Evolutionary conservation across 495 filamentous ascomycete genomes (phyloP).

Genomic region (Trichoderma orchidacearum): DNA sequence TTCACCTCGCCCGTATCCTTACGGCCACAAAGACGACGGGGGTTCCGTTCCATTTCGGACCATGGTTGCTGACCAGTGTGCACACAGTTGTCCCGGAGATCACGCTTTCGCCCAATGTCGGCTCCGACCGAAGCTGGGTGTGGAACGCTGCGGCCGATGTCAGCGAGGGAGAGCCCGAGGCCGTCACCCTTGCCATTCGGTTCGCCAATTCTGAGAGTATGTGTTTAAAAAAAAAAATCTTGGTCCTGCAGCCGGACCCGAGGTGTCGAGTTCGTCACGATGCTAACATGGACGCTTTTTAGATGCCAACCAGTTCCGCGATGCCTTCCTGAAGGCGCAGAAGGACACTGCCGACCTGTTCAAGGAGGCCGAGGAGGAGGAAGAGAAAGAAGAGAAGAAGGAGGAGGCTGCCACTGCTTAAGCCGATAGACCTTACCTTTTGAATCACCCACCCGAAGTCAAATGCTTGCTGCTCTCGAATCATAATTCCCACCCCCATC

Average conservation of each 20-base stretch:
- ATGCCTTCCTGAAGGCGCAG: constrained; percentile 94
- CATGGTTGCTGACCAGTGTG: background rate
- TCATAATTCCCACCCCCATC: background rate
- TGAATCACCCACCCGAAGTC: background rate
- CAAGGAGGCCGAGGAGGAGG: constrained; percentile 22
- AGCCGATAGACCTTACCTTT: background rate
- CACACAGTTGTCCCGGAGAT: constrained; percentile 85
- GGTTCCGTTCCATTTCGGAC: background rate
- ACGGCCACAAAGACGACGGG: background rate
- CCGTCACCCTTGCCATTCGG: constrained; percentile 88
- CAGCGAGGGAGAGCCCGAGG: constrained; percentile 94
- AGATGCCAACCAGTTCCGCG: constrained; percentile 98
- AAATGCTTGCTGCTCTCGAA: constrained; percentile 5
- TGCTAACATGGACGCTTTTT: constrained; percentile 2
- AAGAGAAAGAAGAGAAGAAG: constrained; percentile 9
- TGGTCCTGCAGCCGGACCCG: no score
- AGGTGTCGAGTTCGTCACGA: no score
- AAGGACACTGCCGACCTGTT: constrained; percentile 90
- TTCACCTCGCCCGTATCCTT: background rate
- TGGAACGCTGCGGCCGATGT: constrained; percentile 98
- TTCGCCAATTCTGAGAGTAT: constrained; percentile 97
- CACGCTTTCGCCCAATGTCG: constrained; percentile 96
- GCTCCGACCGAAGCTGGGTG: constrained; percentile 96
- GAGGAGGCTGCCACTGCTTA: constrained; percentile 5
- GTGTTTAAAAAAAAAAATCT: constrained; percentile 14